A percentile compares a stretch with the other conserved stretches of the same genome.
phyloP scores from a whole-genome alignment of 805 yeast genomes.

The Metschnikowia cubensis region DNA sequence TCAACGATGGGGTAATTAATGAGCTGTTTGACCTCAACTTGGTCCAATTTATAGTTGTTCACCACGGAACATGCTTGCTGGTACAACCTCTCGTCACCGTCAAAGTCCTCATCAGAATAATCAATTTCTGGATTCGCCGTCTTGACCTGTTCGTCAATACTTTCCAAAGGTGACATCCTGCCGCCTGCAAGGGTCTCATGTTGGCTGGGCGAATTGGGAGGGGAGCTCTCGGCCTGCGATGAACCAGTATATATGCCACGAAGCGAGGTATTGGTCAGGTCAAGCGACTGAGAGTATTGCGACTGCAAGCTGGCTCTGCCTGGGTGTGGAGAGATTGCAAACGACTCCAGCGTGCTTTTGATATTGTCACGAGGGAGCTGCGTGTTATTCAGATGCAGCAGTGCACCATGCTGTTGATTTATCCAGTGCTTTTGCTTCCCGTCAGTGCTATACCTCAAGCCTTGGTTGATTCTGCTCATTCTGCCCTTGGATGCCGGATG shows the following conservation, averaged over 20 bases:
- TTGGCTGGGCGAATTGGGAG: constrained; percentile 20
- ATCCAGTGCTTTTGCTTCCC: constrained; percentile 87
- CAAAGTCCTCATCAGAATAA: constrained; percentile 32
- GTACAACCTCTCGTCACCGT: constrained; percentile 37
- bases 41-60: constrained; percentile 24
- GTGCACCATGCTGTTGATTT: constrained; percentile 14
- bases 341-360: constrained; percentile 27
- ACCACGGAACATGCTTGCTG: constrained; percentile 25
- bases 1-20: constrained; percentile 45
- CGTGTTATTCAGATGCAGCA: constrained; percentile 6
- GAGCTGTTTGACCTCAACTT: constrained; percentile 29
- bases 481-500: constrained; percentile 65
- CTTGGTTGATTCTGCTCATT: constrained; percentile 72
- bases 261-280: constrained; percentile 30
- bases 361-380: constrained; percentile 11
- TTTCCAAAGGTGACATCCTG: not conserved
- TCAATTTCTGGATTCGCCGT: constrained; percentile 19
- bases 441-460: constrained; percentile 72
- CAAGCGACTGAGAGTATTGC: constrained; percentile 25
- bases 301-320: constrained; percentile 6
- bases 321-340: constrained; percentile 16
- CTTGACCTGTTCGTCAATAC: constrained; percentile 22
- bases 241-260: constrained; percentile 30
- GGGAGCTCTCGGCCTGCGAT: constrained; percentile 20
- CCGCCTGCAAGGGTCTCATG: not conserved